phyloP scores from a whole-genome alignment of 495 filamentous ascomycete genomes.

The Penicillium dipodomyicola region DNA sequence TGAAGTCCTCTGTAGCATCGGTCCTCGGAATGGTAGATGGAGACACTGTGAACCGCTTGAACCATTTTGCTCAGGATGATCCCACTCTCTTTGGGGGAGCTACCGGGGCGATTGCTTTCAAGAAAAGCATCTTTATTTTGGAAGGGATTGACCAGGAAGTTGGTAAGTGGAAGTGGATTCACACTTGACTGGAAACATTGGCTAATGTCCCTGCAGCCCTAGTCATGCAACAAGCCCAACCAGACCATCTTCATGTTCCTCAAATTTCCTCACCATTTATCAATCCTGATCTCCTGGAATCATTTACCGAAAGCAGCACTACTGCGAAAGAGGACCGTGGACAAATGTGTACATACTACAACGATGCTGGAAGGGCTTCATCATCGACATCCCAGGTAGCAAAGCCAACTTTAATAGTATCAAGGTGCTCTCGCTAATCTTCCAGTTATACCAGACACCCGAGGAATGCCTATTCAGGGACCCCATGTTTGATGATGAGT shows the following conservation, averaged over 20 bases:
- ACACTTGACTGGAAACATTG: not conserved
- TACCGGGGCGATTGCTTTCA: conserved; percentile 8
- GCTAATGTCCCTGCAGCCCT: conserved; percentile 16
- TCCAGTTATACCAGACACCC: conserved; percentile 13
- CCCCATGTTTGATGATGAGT: conserved; percentile 18
- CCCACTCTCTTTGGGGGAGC: conserved; percentile 40
- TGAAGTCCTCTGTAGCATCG: conserved; percentile 52
- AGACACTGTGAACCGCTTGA: conserved; percentile 45
- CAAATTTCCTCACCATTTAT: conserved; percentile 10
- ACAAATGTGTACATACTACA: conserved; percentile 25
- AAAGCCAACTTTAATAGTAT: not conserved
- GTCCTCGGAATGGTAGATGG: conserved; percentile 44
- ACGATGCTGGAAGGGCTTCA: conserved; percentile 1
- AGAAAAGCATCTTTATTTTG: conserved; percentile 44
- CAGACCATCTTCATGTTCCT: conserved; percentile 22
- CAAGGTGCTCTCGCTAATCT: conserved; percentile 1
- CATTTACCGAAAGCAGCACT: conserved; percentile 5
- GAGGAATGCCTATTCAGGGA: conserved; percentile 26
- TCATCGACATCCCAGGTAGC: conserved; percentile 21
- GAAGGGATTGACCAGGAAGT: conserved; percentile 45
- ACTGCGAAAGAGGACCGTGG: conserved; percentile 8
- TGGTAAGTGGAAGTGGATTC: conserved; percentile 32
- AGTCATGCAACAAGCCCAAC: conserved; percentile 21
- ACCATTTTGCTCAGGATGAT: conserved; percentile 45
- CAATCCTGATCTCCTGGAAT: conserved; percentile 14